Percentiles rank a stretch among this genome's conserved stretches.
Evolutionary conservation across 495 filamentous ascomycete genomes (phyloP).

Genomic region (Penicillium waksmanii): DNA sequence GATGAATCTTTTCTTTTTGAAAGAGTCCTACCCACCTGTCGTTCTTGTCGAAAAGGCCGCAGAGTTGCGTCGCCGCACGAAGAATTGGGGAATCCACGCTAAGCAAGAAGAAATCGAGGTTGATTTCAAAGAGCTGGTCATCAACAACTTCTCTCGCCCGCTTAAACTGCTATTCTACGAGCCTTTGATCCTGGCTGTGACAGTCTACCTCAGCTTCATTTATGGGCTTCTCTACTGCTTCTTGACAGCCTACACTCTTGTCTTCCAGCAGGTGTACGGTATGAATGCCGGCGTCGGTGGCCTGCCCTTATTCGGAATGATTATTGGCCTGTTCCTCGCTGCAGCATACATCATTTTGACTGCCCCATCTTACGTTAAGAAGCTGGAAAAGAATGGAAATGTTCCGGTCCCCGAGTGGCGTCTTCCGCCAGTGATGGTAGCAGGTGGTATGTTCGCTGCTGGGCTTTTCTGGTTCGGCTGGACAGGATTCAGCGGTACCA

Average conservation of each 20-base stretch:
- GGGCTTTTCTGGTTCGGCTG: slow-evolving; percentile 92
- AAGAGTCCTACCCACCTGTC: slow-evolving; percentile 85
- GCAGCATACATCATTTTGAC: slow-evolving; percentile 34
- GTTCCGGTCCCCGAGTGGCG: slow-evolving; percentile 86
- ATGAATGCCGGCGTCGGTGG: slow-evolving; percentile 44
- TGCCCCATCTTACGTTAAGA: slow-evolving; percentile 49
- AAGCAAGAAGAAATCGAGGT: slow-evolving; percentile 94
- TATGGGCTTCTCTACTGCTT: slow-evolving; percentile 51
- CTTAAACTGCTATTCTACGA: slow-evolving; percentile 32
- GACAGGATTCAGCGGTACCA: slow-evolving; percentile 64
- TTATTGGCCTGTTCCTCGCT: slow-evolving; percentile 45
- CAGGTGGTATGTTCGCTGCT: slow-evolving; percentile 70
- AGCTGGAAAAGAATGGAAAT: slow-evolving; percentile 71
- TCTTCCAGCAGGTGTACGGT: slow-evolving; percentile 44
- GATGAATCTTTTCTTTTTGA: slow-evolving; percentile 73
- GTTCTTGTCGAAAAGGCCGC: slow-evolving; percentile 78
- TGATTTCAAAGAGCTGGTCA: slow-evolving; percentile 65
- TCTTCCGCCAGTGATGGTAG: slow-evolving; percentile 75
- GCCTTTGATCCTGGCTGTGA: slow-evolving; percentile 34
- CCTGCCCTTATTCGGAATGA: slow-evolving; percentile 47
- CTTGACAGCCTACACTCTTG: slow-evolving; percentile 48
- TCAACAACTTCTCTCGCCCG: slow-evolving; percentile 40
- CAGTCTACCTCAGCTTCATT: slow-evolving; percentile 41
- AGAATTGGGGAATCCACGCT: slow-evolving; percentile 94
- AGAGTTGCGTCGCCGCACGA: slow-evolving; percentile 78